Conservation (phyloP, 2,329 filamentous ascomycete species). For the Paecilomyces sp. region DNA sequence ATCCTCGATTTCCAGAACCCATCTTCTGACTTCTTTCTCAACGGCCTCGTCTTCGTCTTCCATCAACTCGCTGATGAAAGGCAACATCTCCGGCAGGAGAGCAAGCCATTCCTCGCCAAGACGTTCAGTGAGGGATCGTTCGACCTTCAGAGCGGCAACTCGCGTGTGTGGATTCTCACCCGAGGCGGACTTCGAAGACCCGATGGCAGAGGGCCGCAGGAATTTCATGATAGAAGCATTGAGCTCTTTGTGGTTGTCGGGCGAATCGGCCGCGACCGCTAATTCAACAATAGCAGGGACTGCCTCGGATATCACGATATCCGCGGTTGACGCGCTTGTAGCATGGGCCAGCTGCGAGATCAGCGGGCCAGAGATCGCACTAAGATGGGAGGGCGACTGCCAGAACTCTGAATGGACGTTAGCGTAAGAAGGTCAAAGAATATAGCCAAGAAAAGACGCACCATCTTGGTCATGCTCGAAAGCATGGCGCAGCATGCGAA, state of each 20-base stretch:
- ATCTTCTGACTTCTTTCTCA: constrained; percentile 78
- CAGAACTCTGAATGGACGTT: constrained; percentile 59
- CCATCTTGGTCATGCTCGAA: constrained; percentile 86
- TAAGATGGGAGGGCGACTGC: constrained; percentile 85
- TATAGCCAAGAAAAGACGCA: constrained; percentile 15
- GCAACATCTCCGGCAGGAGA: constrained; percentile 89
- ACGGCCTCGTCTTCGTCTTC: constrained; percentile 95
- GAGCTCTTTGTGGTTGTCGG: constrained; percentile 84
- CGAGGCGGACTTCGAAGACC: constrained; percentile 14
- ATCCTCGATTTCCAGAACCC: constrained; percentile 85
- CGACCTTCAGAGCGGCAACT: constrained; percentile 72
- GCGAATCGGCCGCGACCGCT: constrained; percentile 71
- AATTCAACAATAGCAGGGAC: constrained; percentile 74
- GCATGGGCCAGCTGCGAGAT: constrained; percentile 56
- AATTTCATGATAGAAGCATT: constrained; percentile 72
- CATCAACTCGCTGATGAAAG: constrained; percentile 89
- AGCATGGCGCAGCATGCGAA: constrained; percentile 64
- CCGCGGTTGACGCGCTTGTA: constrained; percentile 28
- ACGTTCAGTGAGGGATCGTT: constrained; percentile 70
- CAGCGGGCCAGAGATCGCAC: constrained; percentile 61
- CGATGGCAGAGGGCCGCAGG: constrained; percentile 52
- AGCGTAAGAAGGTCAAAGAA: not conserved
- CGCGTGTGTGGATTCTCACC: constrained; percentile 63
- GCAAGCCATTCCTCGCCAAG: constrained; percentile 91
- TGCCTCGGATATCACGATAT: constrained; percentile 49